Evolutionary conservation across 2,329 filamentous ascomycete species (phyloP).

Genomic region (Aspergillus brunneoviolaceus): DNA sequence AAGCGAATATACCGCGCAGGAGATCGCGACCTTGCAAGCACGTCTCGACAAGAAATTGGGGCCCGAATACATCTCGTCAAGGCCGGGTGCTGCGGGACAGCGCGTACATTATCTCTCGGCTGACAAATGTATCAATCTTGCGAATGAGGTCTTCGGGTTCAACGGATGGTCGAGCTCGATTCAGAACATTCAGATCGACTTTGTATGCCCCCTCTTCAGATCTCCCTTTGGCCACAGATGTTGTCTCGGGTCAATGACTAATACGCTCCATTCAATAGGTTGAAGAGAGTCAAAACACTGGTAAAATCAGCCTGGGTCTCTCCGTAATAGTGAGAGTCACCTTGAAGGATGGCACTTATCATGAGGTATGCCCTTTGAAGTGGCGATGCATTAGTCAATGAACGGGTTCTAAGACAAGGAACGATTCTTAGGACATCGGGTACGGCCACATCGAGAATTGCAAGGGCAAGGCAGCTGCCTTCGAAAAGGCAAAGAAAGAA

Average conservation of each 20-base stretch:
- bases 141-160: slow-evolving; percentile 94
- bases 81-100: slow-evolving; percentile 76
- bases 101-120: slow-evolving; percentile 94
- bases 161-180: slow-evolving; percentile 98
- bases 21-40: slow-evolving; percentile 84
- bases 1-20: slow-evolving; percentile 79
- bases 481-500: slow-evolving; percentile 98
- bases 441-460: slow-evolving; percentile 97
- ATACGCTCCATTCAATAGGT: slow-evolving; percentile 46
- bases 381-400: neutral
- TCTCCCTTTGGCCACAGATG: neutral
- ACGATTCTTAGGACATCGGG: slow-evolving; percentile 67
- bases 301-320: slow-evolving; percentile 79
- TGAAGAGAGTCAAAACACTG: slow-evolving; percentile 76
- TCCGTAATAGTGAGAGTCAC: slow-evolving; percentile 91
- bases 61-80: slow-evolving; percentile 89
- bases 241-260: slow-evolving; percentile 2
- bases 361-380: slow-evolving; percentile 58
- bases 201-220: slow-evolving; percentile 52
- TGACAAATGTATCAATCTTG: slow-evolving; percentile 92
- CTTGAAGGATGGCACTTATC: slow-evolving; percentile 88
- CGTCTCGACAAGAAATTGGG: slow-evolving; percentile 90
- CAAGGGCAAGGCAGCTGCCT: slow-evolving; percentile 90
- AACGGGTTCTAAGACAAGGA: slow-evolving; percentile 4
- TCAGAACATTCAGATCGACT: slow-evolving; percentile 91